These are phyloP conservation scores for Dalbergia cultrata DNA, from an alignment of 306 rosid species.

Conservation along the genomic window DNA sequence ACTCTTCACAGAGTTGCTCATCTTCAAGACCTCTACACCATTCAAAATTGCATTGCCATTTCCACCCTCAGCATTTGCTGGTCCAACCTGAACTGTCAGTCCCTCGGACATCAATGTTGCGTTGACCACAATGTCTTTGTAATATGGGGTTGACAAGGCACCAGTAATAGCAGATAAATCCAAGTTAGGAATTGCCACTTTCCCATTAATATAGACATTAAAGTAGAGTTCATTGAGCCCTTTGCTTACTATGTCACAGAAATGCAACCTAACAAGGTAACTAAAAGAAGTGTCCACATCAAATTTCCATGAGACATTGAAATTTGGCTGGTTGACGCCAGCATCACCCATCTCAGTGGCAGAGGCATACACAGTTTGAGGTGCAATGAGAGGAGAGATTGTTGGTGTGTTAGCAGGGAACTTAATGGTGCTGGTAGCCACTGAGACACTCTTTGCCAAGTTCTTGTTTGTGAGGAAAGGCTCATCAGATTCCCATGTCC, in stretches of 20 bases:
- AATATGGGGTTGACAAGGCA: conserved; percentile 54
- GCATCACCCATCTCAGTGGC: conserved; percentile 59
- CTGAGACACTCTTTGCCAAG: conserved; percentile 42
- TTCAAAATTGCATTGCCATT: conserved; percentile 56
- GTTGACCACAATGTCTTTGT: conserved; percentile 67
- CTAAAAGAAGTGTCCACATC: conserved; percentile 56
- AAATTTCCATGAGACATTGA: conserved; percentile 68
- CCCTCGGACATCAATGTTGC: conserved; percentile 61
- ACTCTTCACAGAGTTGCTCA: conserved; percentile 64
- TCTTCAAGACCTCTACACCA: conserved; percentile 66
- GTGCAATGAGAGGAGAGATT: conserved; percentile 52
- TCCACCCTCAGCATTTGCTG: conserved; percentile 32
- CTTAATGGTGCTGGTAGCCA: conserved; percentile 47
- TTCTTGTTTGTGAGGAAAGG: conserved; percentile 48
- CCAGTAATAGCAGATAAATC: conserved; percentile 56
- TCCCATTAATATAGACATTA: conserved; percentile 58
- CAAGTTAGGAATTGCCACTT: conserved; percentile 51
- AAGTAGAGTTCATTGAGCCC: conserved; percentile 58
- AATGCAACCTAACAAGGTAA: conserved; percentile 64
- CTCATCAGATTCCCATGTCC: conserved; percentile 63
- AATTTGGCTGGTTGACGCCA: conserved; percentile 41
- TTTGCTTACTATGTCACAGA: conserved; percentile 68
- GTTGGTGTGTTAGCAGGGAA: conserved; percentile 39
- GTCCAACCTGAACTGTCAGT: conserved; percentile 59
- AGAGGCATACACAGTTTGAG: conserved; percentile 58